A percentile compares a stretch with the other conserved stretches of the same genome.
Conservation (phyloP, 2,329 filamentous ascomycete species). For the Sporothrix brasiliensis region DNA sequence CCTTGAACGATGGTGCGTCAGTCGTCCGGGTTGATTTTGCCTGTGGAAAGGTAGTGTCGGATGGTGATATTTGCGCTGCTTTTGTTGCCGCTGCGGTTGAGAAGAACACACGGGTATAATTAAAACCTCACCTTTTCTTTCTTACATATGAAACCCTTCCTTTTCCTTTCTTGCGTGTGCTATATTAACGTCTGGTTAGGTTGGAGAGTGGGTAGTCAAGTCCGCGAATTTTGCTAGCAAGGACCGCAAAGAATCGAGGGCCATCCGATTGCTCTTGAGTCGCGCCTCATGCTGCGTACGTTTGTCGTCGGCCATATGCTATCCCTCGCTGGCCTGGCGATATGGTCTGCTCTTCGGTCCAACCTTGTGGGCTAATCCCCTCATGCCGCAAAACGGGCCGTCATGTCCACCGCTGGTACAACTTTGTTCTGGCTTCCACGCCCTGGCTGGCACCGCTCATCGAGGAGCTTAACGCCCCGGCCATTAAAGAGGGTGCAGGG, state of each 20-base stretch:
- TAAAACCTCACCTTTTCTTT: no score
- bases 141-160: no score
- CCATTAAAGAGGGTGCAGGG: background rate
- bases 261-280: background rate
- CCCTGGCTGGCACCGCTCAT: conserved; percentile 5
- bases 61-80: background rate
- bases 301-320: background rate
- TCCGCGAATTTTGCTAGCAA: conserved; percentile 8
- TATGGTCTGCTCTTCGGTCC: conserved; percentile 6
- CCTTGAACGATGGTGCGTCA: background rate
- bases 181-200: no score
- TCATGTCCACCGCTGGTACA: background rate
- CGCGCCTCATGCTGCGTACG: background rate
- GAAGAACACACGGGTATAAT: background rate
- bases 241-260: background rate
- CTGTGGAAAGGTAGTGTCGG: background rate
- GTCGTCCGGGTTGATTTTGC: background rate
- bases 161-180: no score
- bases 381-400: background rate
- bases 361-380: background rate
- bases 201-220: background rate
- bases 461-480: background rate
- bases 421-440: background rate
- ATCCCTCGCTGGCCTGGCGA: background rate
- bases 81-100: background rate